A percentile compares a stretch with the other conserved stretches of the same genome.
Evolutionary conservation across 108 stramenopile species (phyloP).

Genomic region (Pseudonitzschia delicatissima): DNA sequence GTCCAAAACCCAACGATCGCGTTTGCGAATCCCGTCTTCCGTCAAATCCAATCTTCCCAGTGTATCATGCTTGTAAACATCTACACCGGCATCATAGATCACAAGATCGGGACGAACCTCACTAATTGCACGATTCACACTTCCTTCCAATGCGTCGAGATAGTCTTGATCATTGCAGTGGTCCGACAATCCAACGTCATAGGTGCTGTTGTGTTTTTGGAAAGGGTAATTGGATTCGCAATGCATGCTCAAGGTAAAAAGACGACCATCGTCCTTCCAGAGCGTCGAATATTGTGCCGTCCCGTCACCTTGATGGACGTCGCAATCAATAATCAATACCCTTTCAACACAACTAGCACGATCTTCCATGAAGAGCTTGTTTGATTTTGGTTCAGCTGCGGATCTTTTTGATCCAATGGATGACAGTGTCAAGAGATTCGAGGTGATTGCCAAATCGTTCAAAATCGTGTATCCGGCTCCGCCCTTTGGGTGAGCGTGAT

Average conservation of each 20-base stretch:
- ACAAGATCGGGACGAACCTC: slow-evolving; percentile 68
- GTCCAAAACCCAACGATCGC: slow-evolving; percentile 61
- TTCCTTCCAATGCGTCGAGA: slow-evolving; percentile 36
- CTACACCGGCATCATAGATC: slow-evolving; percentile 83
- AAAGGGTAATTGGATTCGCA: slow-evolving; percentile 76
- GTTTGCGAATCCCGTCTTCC: slow-evolving; percentile 48
- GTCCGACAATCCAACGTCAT: slow-evolving; percentile 61
- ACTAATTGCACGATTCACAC: slow-evolving; percentile 43
- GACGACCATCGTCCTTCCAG: slow-evolving; percentile 18
- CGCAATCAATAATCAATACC: slow-evolving; percentile 82
- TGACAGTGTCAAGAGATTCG: slow-evolving; percentile 43
- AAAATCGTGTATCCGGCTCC: slow-evolving; percentile 81
- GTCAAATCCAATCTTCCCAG: slow-evolving; percentile 66
- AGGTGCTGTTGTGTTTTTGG: slow-evolving; percentile 52
- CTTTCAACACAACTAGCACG: slow-evolving; percentile 24
- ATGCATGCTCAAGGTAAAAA: slow-evolving; percentile 69
- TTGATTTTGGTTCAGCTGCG: background rate
- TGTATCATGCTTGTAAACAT: slow-evolving; percentile 59
- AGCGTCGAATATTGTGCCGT: slow-evolving; percentile 40
- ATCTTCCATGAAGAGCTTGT: background rate
- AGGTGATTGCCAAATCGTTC: slow-evolving; percentile 74
- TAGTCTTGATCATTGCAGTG: slow-evolving; percentile 54
- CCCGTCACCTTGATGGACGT: slow-evolving; percentile 85
- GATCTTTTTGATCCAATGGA: background rate
- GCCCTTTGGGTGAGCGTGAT: slow-evolving; percentile 57